Evolutionary conservation across 345 rosid species (phyloP).

Genomic region (Arabis alpina): DNA sequence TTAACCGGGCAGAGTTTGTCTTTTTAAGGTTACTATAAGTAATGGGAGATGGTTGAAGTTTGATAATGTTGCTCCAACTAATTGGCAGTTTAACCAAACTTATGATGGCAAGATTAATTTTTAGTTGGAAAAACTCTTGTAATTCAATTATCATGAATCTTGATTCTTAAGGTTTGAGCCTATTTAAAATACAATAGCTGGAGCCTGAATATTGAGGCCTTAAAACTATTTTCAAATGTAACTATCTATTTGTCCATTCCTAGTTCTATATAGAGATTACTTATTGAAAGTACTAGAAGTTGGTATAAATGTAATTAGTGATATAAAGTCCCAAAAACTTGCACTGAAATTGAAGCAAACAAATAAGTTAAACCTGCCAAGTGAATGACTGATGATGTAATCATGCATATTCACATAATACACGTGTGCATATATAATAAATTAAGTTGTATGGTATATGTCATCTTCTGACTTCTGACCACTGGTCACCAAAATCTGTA

Average conservation of each 20-base stretch:
- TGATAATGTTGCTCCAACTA: constrained; percentile 14
- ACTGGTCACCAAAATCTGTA: neutral
- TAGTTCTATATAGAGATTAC: neutral
- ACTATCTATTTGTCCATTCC: no score
- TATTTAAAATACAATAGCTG: neutral
- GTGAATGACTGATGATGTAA: no score
- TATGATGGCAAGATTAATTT: constrained; percentile 28
- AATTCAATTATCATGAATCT: no score
- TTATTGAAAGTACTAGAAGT: neutral
- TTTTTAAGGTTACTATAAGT: constrained; percentile 6
- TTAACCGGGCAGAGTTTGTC: constrained; percentile 27
- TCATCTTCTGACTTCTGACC: constrained; percentile 17
- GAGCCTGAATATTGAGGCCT: neutral
- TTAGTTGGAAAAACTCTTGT: neutral
- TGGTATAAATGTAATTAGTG: no score
- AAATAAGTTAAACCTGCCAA: no score
- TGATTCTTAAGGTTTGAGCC: neutral
- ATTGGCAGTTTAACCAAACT: constrained; percentile 32
- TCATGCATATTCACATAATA: no score
- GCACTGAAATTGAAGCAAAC: no score
- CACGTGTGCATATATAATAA: no score
- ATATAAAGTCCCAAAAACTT: no score
- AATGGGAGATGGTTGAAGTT: constrained; percentile 14
- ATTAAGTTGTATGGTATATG: neutral
- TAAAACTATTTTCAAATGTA: neutral